Evolutionary conservation across 176 grass and related monocot genomes (phyloP), one percentile per base, ranked within the genome.

Genomic region (Phoenix dactylifera): DNA sequence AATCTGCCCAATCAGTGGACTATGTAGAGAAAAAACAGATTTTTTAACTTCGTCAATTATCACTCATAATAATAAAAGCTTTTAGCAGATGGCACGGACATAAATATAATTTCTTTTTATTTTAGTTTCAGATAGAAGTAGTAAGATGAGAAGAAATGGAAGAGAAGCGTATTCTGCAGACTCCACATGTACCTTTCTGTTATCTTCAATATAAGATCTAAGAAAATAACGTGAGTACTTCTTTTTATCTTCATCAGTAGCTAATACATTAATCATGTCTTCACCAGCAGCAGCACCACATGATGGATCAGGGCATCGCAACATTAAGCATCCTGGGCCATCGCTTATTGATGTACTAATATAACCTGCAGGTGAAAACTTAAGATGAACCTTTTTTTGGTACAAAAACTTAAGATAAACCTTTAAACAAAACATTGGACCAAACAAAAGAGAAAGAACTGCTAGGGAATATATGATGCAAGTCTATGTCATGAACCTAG

Each of bases 151-250:
- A 39, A 39, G 35, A 39, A 39, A 39, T 39, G 35, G 24, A 55
- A 25, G 9, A 17, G 9, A 50, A 52, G 10, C 16, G 30, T 62
- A 44, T 44, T 44, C 35, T 44, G 35, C 35, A 44, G 35, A 44
- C 35, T 60, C 60, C 54, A 29, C 60, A 18, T 51, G 29, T 74
- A 92, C 94, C 85, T 98, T 98, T 74, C 94, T 82, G 75, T 93
- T 98, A 86, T 98, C 94, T 86, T 98, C 94, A 4, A 98, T 81
- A 77, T 98, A 98, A 69, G 94, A 98, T 75, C 94, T 89, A 57
- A 82, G 59, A 68, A 98, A 73, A 86, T 93, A 98, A 16, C 94
- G 76, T 18, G 29, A 69, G 71, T 98, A 98, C 70, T 93, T 98
- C 71, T 93, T 76, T 58, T 35, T 89, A 79, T 92, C 85, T 62